phyloP scores from a whole-genome alignment of 371 early-diverging fungal species.

The Mortierella sp. region DNA sequence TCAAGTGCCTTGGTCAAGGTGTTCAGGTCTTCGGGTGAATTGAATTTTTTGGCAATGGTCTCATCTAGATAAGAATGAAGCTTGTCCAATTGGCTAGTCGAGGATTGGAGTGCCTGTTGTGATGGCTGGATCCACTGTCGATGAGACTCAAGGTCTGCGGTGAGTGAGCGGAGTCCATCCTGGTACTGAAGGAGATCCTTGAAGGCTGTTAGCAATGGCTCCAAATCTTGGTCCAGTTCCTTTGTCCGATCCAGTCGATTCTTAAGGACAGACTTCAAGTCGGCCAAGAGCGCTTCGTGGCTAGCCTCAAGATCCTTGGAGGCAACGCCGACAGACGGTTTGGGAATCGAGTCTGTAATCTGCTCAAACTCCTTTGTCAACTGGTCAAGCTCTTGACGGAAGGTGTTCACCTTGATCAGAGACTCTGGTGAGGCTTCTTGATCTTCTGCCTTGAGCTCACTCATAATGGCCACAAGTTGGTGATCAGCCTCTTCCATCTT shows the following conservation, averaged over 20 bases:
- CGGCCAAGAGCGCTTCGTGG: not conserved
- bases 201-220: slow-evolving; percentile 30
- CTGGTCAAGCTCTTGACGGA: slow-evolving; percentile 8
- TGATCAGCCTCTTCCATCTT: slow-evolving; percentile 25
- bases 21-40: no score
- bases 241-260: slow-evolving; percentile 6
- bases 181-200: slow-evolving; percentile 32
- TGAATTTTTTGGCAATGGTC: no score
- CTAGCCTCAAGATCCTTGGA: slow-evolving; percentile 1
- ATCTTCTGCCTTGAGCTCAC: slow-evolving; percentile 28
- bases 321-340: slow-evolving; percentile 2
- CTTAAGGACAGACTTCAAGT: slow-evolving; percentile 22
- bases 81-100: no score
- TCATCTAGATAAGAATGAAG: no score
- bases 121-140: slow-evolving; percentile 9
- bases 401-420: slow-evolving; percentile 6
- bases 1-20: no score
- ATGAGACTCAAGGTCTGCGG: slow-evolving; percentile 15
- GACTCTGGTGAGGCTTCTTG: slow-evolving; percentile 23
- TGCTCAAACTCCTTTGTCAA: slow-evolving; percentile 17
- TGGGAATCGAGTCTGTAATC: slow-evolving; percentile 13
- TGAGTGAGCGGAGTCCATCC: slow-evolving; percentile 27
- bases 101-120: no score
- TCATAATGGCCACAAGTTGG: slow-evolving; percentile 15
- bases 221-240: slow-evolving; percentile 15